Percentiles rank a stretch among this genome's conserved stretches.
These are phyloP conservation scores for Fusarium sacchari DNA, from an alignment of 2,329 filamentous ascomycete species.

Conservation along the genomic window DNA sequence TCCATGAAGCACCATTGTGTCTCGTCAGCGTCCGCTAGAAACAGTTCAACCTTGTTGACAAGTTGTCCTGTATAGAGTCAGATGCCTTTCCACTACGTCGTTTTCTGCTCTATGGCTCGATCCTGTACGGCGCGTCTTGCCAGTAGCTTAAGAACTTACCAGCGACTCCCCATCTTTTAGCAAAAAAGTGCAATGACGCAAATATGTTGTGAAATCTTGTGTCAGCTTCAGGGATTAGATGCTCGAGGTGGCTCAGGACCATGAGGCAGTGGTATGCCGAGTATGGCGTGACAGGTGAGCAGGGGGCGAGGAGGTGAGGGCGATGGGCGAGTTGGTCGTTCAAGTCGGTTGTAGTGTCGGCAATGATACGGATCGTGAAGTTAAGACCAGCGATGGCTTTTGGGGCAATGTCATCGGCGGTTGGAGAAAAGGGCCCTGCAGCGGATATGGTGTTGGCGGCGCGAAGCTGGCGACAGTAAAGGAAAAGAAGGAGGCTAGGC, in stretches of 20 bases:
- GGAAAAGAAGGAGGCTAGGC: constrained; percentile 47
- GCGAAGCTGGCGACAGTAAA: constrained; percentile 49
- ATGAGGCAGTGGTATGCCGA: constrained; percentile 49
- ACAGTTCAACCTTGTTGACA: constrained; percentile 43
- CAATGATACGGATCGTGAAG: constrained; percentile 50
- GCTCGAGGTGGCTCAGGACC: constrained; percentile 48
- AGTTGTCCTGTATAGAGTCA: constrained; percentile 41
- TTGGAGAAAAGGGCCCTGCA: constrained; percentile 27
- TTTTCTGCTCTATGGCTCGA: background rate
- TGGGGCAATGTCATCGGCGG: constrained; percentile 44
- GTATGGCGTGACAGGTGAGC: constrained; percentile 49
- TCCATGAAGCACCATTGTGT: constrained; percentile 40
- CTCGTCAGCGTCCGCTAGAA: constrained; percentile 41
- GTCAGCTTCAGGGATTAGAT: constrained; percentile 47
- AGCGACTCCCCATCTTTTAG: constrained; percentile 49
- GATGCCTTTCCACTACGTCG: background rate
- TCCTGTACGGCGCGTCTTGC: constrained; percentile 6
- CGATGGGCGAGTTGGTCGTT: constrained; percentile 47
- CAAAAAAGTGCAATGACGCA: constrained; percentile 48
- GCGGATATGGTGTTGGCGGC: constrained; percentile 39
- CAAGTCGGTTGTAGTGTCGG: constrained; percentile 50
- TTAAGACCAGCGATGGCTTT: constrained; percentile 52
- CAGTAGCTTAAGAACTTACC: constrained; percentile 37
- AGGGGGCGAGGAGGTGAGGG: constrained; percentile 47
- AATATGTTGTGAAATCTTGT: constrained; percentile 49